Conservation (phyloP, 1,139 yeast species). For the Geotrichum australiense region DNA sequence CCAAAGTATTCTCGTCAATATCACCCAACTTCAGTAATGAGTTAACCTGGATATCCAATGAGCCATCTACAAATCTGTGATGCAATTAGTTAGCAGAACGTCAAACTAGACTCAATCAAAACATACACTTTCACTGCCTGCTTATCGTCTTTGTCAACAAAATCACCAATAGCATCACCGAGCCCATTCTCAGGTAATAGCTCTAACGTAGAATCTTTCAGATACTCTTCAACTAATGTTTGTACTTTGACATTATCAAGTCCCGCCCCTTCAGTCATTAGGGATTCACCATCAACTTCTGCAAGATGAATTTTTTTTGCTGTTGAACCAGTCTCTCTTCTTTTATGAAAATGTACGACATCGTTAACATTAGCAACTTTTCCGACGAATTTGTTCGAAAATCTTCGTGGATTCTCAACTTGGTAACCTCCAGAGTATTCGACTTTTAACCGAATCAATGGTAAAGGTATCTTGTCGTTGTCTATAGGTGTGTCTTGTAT, state of each 20-base stretch:
- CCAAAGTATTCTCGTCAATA: conserved; percentile 22
- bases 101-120: neutral
- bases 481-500: conserved; percentile 26
- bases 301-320: conserved; percentile 6
- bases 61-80: conserved; percentile 50
- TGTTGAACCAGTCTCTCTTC: conserved; percentile 5
- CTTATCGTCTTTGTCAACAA: conserved; percentile 79
- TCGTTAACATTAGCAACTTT: conserved; percentile 85
- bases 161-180: conserved; percentile 62
- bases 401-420: conserved; percentile 83
- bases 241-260: conserved; percentile 47
- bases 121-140: conserved; percentile 47
- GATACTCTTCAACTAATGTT: conserved; percentile 51
- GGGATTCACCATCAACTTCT: conserved; percentile 18
- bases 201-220: conserved; percentile 56
- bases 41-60: conserved; percentile 56
- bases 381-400: conserved; percentile 86
- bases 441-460: conserved; percentile 72
- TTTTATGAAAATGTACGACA: conserved; percentile 48
- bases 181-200: conserved; percentile 74
- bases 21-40: conserved; percentile 44
- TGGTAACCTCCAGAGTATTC: conserved; percentile 89
- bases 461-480: conserved; percentile 48
- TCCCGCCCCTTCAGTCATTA: conserved; percentile 23
- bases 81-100: neutral